These are phyloP conservation scores for Geoglossum cookeanum DNA, from an alignment of 2,329 filamentous ascomycete species.

Conservation along the genomic window DNA sequence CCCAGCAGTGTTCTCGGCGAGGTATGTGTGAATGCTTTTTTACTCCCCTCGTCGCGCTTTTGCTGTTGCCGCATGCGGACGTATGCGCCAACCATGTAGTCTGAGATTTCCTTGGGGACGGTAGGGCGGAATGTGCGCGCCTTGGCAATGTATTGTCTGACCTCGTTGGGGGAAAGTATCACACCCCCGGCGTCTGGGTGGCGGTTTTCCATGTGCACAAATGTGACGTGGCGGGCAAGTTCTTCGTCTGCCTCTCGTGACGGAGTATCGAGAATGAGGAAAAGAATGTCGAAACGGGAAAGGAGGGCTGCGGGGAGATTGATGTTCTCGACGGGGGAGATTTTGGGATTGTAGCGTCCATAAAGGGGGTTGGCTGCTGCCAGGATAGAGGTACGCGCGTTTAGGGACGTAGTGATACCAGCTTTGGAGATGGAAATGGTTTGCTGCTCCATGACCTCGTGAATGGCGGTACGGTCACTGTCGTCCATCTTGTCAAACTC, in stretches of 20 bases:
- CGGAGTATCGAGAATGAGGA: conserved; percentile 89
- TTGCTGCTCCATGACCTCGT: conserved; percentile 80
- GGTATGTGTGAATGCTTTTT: conserved; percentile 85
- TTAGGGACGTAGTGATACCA: conserved; percentile 89
- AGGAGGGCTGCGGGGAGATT: conserved; percentile 94
- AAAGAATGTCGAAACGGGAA: conserved; percentile 92
- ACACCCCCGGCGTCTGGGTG: conserved; percentile 66
- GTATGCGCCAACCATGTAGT: conserved; percentile 95
- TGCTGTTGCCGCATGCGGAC: conserved; percentile 86
- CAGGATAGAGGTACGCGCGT: conserved; percentile 87
- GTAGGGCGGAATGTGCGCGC: conserved; percentile 76
- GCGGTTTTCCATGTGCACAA: conserved; percentile 90
- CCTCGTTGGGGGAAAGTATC: conserved; percentile 83
- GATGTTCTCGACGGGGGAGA: conserved; percentile 97
- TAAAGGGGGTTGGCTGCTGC: conserved; percentile 95
- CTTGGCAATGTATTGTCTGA: conserved; percentile 87
- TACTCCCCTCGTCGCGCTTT: conserved; percentile 70
- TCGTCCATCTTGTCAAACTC: conserved; percentile 87
- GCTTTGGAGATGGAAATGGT: conserved; percentile 79
- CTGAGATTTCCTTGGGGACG: conserved; percentile 67
- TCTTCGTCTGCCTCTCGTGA: conserved; percentile 79
- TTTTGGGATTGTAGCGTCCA: conserved; percentile 90
- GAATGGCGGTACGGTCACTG: conserved; percentile 61
- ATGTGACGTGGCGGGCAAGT: conserved; percentile 84
- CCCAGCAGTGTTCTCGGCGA: conserved; percentile 86